These are phyloP conservation scores for Acarospora socialis DNA, from an alignment of 2,329 filamentous ascomycete genomes.

Conservation along the genomic window DNA sequence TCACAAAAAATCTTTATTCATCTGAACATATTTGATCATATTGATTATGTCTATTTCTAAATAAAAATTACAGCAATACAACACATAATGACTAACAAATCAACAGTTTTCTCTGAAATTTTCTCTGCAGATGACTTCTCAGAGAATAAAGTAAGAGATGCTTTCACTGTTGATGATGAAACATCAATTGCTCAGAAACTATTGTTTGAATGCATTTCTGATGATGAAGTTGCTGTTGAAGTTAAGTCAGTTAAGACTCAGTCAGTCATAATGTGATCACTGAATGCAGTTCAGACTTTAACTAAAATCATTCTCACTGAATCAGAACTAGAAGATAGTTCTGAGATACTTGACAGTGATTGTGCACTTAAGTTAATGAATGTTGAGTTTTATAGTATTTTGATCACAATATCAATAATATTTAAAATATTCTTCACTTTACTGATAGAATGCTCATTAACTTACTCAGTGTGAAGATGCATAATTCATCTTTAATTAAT, in stretches of 20 bases:
- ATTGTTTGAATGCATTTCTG: slow-evolving; percentile 1
- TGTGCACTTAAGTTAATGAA: not conserved
- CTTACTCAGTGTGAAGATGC: not conserved
- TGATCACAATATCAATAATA: slow-evolving; percentile 2
- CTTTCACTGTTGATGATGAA: slow-evolving; percentile 1
- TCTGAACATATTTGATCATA: no score
- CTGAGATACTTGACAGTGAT: not conserved
- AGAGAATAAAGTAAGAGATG: slow-evolving; percentile 3
- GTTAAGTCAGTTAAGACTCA: slow-evolving; percentile 1
- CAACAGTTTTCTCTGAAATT: slow-evolving; percentile 3
- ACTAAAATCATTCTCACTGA: not conserved
- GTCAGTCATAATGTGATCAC: slow-evolving; percentile 1
- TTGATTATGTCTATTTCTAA: no score
- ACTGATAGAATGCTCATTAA: slow-evolving; percentile 2
- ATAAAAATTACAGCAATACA: slow-evolving; percentile 1
- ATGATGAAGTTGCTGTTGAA: slow-evolving; percentile 3
- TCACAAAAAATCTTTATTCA: no score
- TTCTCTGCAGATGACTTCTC: slow-evolving; percentile 2
- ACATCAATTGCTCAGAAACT: slow-evolving; percentile 1
- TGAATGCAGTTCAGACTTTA: slow-evolving; percentile 1
- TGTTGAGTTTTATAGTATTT: slow-evolving; percentile 2
- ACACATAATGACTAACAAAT: slow-evolving; percentile 1
- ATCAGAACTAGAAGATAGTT: not conserved
- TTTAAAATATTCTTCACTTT: slow-evolving; percentile 1
- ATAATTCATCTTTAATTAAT: slow-evolving; percentile 1